phyloP scores from a whole-genome alignment of 2,329 filamentous ascomycete species.

The Rhynchosporium graminicola region DNA sequence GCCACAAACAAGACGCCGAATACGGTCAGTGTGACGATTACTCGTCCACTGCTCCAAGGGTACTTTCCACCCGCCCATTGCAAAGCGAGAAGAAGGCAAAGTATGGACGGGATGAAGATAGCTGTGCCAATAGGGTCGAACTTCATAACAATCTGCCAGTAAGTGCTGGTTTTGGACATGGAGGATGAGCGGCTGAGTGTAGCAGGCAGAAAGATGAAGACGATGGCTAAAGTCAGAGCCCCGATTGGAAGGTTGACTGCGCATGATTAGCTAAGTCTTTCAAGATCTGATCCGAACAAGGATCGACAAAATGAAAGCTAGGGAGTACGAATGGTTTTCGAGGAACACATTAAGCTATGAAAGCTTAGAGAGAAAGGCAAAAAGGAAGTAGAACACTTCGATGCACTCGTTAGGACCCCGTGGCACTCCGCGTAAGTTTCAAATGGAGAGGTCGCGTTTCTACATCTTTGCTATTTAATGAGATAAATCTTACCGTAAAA shows the following conservation, averaged over 20 bases:
- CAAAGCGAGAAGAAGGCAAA: conserved; percentile 38
- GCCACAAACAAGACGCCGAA: conserved; percentile 33
- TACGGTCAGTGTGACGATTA: conserved; percentile 40
- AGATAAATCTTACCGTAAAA: conserved; percentile 33
- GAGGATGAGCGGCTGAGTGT: background rate
- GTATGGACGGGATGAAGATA: conserved; percentile 36
- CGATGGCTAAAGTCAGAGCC: conserved; percentile 10
- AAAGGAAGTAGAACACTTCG: no score
- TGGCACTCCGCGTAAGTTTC: no score
- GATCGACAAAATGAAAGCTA: no score
- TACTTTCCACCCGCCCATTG: conserved; percentile 38
- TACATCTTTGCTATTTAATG: no score
- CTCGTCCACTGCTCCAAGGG: conserved; percentile 36
- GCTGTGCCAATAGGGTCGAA: conserved; percentile 42
- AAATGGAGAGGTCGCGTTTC: no score
- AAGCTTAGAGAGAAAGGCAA: no score
- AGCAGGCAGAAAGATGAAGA: conserved; percentile 15
- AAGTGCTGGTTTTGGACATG: conserved; percentile 3
- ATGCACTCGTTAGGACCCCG: no score
- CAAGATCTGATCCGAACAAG: no score
- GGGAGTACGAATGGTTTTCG: no score
- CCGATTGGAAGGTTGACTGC: conserved; percentile 41
- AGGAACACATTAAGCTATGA: no score
- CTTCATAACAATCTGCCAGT: conserved; percentile 13
- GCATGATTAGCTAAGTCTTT: background rate